A percentile compares a stretch with the other conserved stretches of the same genome.
Evolutionary conservation across 2,329 filamentous ascomycete genomes (phyloP).

Genomic region (Penicillium sp.): DNA sequence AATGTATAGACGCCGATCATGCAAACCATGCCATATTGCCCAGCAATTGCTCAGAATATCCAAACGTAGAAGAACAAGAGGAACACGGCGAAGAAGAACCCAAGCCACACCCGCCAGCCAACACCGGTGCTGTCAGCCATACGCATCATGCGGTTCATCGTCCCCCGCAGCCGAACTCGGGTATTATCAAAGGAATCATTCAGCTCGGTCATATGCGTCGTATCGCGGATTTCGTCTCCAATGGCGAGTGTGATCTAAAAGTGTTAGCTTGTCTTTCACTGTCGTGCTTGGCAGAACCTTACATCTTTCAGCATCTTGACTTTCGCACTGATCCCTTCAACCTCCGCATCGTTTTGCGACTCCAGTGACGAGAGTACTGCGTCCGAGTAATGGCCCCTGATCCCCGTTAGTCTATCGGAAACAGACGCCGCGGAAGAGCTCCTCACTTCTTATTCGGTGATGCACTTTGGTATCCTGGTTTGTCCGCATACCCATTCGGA

Average conservation of each 20-base stretch:
- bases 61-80: conserved; percentile 90
- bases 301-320: conserved; percentile 88
- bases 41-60: conserved; percentile 63
- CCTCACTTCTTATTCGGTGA: conserved; percentile 70
- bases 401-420: conserved; percentile 2
- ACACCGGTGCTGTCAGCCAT: conserved; percentile 97
- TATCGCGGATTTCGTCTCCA: conserved; percentile 91
- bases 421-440: conserved; percentile 6
- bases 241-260: conserved; percentile 83
- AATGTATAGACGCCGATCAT: not conserved
- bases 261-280: conserved; percentile 1
- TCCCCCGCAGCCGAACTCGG: conserved; percentile 75
- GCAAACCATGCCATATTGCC: not conserved
- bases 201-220: conserved; percentile 86
- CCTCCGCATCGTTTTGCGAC: conserved; percentile 88
- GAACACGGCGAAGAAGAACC: conserved; percentile 81
- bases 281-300: conserved; percentile 35
- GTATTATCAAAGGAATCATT: conserved; percentile 92
- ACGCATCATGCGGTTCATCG: conserved; percentile 94
- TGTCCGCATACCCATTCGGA: conserved; percentile 24
- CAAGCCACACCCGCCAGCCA: conserved; percentile 90
- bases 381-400: conserved; percentile 85
- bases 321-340: conserved; percentile 88
- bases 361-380: conserved; percentile 91
- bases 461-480: conserved; percentile 55